Percentiles rank a stretch among this genome's conserved stretches.
phyloP scores from a whole-genome alignment of 768 basidiomycete species.

The Boletus eberwhitei region DNA sequence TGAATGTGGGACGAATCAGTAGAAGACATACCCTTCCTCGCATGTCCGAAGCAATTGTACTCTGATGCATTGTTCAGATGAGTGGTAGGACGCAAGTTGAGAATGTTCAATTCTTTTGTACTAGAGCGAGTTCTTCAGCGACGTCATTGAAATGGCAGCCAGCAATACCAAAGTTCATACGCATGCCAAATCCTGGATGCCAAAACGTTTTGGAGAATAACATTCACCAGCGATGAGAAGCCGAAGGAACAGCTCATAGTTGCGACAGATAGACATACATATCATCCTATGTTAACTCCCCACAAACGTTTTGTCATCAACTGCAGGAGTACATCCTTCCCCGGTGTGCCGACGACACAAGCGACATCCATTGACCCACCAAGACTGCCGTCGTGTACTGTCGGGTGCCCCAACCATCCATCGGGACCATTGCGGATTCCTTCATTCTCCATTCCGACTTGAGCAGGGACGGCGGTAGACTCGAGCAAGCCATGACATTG shows the following conservation, averaged over 20 bases:
- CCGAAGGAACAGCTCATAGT: no score
- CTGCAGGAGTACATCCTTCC: conserved; percentile 46
- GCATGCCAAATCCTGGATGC: background rate
- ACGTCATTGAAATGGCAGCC: conserved; percentile 4
- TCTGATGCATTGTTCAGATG: background rate
- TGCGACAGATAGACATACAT: no score
- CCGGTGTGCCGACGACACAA: conserved; percentile 63
- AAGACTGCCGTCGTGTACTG: conserved; percentile 16
- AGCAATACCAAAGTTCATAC: background rate
- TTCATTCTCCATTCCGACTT: conserved; percentile 44
- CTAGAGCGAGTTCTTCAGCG: conserved; percentile 6
- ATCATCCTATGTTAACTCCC: conserved; percentile 26
- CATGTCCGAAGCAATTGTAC: background rate
- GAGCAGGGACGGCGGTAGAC: conserved; percentile 52
- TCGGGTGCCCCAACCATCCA: conserved; percentile 19
- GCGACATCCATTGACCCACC: conserved; percentile 37
- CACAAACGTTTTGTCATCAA: conserved; percentile 56
- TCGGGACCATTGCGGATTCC: conserved; percentile 13
- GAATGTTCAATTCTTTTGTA: background rate
- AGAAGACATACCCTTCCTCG: background rate
- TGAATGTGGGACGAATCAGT: background rate
- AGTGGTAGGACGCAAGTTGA: background rate
- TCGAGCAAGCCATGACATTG: conserved; percentile 39
- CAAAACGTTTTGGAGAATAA: background rate
- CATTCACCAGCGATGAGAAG: no score